Evolutionary conservation across 768 basidiomycete genomes (phyloP).

Genomic region (Suillus variegatus): DNA sequence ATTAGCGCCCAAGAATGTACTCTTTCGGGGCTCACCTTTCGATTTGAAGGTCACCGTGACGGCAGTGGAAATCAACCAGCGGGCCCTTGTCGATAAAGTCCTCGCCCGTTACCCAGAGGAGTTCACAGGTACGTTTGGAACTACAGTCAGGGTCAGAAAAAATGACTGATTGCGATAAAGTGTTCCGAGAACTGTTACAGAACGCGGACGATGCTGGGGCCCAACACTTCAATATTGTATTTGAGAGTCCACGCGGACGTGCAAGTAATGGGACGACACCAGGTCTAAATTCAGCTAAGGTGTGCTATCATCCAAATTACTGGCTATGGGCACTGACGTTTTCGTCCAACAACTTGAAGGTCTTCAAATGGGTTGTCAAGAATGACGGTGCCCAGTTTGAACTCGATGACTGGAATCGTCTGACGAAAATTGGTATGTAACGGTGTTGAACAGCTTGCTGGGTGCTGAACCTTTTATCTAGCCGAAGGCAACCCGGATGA

Average conservation of each 20-base stretch:
- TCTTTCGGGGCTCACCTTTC: not conserved
- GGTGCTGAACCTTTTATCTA: slow-evolving; percentile 11
- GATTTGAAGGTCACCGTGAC: not conserved
- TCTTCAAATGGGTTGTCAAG: slow-evolving; percentile 40
- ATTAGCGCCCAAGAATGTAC: not conserved
- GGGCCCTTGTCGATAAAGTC: slow-evolving; percentile 18
- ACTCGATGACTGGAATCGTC: slow-evolving; percentile 45
- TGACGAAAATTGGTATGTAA: slow-evolving; percentile 43
- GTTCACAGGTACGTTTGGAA: slow-evolving; percentile 12
- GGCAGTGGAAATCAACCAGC: slow-evolving; percentile 14
- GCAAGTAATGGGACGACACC: slow-evolving; percentile 1
- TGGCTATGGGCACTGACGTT: not conserved
- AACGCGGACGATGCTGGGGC: slow-evolving; percentile 56
- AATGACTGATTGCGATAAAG: slow-evolving; percentile 17
- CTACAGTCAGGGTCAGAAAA: not conserved
- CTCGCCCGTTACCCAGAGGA: slow-evolving; percentile 20
- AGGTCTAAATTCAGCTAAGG: not conserved
- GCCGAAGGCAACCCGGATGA: slow-evolving; percentile 58
- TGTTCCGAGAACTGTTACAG: slow-evolving; percentile 56
- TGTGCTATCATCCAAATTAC: not conserved
- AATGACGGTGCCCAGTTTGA: slow-evolving; percentile 52
- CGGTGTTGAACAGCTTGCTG: not conserved
- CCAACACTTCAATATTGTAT: slow-evolving; percentile 35
- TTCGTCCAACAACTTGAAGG: slow-evolving; percentile 23
- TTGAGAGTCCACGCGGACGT: slow-evolving; percentile 26